phyloP scores from a whole-genome alignment of 2,329 filamentous ascomycete genomes.

The Clarireedia monteithiana region DNA sequence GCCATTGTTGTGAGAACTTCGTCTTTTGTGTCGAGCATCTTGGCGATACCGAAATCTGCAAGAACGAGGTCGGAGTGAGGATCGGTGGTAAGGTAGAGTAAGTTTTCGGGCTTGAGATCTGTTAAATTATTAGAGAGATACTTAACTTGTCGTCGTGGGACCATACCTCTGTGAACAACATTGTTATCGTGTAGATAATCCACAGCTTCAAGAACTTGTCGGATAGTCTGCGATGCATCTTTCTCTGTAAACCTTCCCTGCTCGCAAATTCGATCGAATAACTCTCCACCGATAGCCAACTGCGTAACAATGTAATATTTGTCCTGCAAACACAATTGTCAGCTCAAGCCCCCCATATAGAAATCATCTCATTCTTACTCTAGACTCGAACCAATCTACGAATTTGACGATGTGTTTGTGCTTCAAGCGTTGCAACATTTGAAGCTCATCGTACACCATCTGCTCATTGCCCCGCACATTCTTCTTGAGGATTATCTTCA shows the following conservation, averaged over 20 bases:
- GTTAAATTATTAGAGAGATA: slow-evolving; percentile 14
- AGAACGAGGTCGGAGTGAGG: slow-evolving; percentile 78
- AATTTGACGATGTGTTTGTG: slow-evolving; percentile 97
- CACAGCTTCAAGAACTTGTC: slow-evolving; percentile 86
- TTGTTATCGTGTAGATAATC: slow-evolving; percentile 92
- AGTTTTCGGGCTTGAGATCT: slow-evolving; percentile 98
- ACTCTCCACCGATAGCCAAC: slow-evolving; percentile 87
- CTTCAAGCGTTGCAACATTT: slow-evolving; percentile 83
- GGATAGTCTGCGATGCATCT: slow-evolving; percentile 84
- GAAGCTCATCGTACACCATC: slow-evolving; percentile 97
- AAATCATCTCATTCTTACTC: slow-evolving; percentile 47
- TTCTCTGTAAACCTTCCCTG: slow-evolving; percentile 98
- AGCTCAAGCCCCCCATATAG: neutral
- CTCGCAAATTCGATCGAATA: slow-evolving; percentile 97
- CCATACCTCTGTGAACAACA: slow-evolving; percentile 82
- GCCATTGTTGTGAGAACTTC: slow-evolving; percentile 97
- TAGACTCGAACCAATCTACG: slow-evolving; percentile 98
- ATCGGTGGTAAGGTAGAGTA: slow-evolving; percentile 80
- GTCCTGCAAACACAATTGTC: slow-evolving; percentile 50
- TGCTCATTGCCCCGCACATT: slow-evolving; percentile 97
- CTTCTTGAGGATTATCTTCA: slow-evolving; percentile 99
- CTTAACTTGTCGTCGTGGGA: neutral
- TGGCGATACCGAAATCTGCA: slow-evolving; percentile 97
- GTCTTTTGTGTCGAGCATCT: slow-evolving; percentile 86
- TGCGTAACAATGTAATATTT: slow-evolving; percentile 99